phyloP scores from a whole-genome alignment of 169 alveolate genomes.

The Cryptosporidium muris region DNA sequence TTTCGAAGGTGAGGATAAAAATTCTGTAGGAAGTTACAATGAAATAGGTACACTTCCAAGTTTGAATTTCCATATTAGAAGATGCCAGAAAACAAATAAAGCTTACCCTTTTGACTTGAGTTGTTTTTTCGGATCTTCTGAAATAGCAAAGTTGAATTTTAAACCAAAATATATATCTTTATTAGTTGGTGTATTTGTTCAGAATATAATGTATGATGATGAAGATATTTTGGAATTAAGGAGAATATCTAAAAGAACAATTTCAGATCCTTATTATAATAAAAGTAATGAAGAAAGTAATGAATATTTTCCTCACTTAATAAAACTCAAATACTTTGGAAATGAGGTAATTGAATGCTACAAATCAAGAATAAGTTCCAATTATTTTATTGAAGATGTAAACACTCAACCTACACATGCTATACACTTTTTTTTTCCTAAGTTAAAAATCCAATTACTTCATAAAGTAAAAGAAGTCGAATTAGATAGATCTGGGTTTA shows the following conservation, averaged over 20 bases:
- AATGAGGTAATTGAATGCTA: background rate
- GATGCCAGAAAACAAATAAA: background rate
- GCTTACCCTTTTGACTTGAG: constrained; percentile 34
- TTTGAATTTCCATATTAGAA: constrained; percentile 45
- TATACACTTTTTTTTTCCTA: constrained; percentile 21
- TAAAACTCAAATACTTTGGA: constrained; percentile 17
- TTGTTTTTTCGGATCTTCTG: constrained; percentile 27
- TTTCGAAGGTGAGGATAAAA: background rate
- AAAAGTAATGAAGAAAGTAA: background rate
- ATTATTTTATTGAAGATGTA: background rate
- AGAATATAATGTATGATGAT: constrained; percentile 23
- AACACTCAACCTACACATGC: constrained; percentile 38
- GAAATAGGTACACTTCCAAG: constrained; percentile 34
- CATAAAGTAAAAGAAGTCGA: too few species aligned
- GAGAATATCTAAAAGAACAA: constrained; percentile 20
- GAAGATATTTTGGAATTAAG: background rate
- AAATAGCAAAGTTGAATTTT: background rate
- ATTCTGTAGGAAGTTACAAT: background rate
- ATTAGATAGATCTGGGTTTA: too few species aligned
- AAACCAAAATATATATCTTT: background rate
- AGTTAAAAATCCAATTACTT: background rate
- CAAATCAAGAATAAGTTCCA: background rate
- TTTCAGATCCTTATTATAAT: constrained; percentile 33
- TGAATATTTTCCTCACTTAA: constrained; percentile 7
- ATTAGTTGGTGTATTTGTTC: constrained; percentile 3